These are phyloP conservation scores for Termitomyces sp. DNA, from an alignment of 768 basidiomycete species.

Conservation along the genomic window DNA sequence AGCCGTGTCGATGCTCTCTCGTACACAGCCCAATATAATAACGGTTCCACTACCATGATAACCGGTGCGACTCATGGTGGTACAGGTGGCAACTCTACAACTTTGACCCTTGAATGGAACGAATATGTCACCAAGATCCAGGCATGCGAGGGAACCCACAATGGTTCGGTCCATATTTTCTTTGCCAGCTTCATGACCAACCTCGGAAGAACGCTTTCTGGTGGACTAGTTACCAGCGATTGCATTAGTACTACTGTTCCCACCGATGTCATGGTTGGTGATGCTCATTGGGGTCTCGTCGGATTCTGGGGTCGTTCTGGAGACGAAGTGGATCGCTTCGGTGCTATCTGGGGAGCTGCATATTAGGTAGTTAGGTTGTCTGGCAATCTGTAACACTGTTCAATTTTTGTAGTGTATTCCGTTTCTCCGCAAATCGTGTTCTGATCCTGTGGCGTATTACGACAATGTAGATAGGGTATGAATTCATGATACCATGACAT, in stretches of 20 bases:
- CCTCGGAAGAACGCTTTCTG: conserved; percentile 25
- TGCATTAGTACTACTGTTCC: conserved; percentile 30
- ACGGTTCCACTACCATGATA: conserved; percentile 17
- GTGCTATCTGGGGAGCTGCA: conserved; percentile 31
- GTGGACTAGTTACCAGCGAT: conserved; percentile 27
- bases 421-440: too few relatives aligned
- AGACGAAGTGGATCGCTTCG: conserved; percentile 29
- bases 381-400: not conserved
- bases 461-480: not conserved
- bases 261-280: conserved; percentile 24
- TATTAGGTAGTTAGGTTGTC: conserved; percentile 13
- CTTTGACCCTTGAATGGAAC: conserved; percentile 25
- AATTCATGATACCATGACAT: not conserved
- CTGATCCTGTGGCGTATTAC: too few relatives aligned
- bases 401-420: too few relatives aligned
- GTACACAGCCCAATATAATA: conserved; percentile 22
- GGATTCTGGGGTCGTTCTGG: conserved; percentile 32
- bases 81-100: conserved; percentile 29
- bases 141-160: conserved; percentile 27
- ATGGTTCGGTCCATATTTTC: conserved; percentile 30
- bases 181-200: conserved; percentile 30
- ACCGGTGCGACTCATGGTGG: conserved; percentile 29
- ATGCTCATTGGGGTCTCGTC: conserved; percentile 28
- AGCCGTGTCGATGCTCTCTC: conserved; percentile 32
- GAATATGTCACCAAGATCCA: conserved; percentile 25